A percentile compares a stretch with the other conserved stretches of the same genome.
These are phyloP conservation scores for Chernovozyma sophiae-reginae DNA, from an alignment of 1,139 yeast genomes.

Conservation along the genomic window DNA sequence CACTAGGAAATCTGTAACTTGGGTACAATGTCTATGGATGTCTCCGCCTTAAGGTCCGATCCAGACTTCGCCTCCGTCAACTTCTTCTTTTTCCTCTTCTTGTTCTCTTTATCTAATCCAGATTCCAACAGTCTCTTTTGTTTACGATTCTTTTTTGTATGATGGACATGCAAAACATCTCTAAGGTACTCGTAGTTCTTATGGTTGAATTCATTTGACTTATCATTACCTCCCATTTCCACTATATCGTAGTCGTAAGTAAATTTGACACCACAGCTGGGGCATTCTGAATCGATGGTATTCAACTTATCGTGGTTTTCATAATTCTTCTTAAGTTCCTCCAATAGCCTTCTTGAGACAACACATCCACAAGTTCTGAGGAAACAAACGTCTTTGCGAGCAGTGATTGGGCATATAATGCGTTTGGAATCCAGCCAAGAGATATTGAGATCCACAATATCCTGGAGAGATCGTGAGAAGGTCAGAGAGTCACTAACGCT, in stretches of 20 bases:
- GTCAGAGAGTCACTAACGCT: too few relatives aligned
- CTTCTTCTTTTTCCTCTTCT: constrained; percentile 1
- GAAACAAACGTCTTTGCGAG: constrained; percentile 21
- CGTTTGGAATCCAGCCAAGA: constrained; percentile 22
- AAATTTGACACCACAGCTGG: constrained; percentile 27
- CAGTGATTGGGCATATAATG: constrained; percentile 53
- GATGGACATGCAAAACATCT: constrained; percentile 31
- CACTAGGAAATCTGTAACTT: too few relatives aligned
- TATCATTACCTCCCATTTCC: constrained; percentile 20
- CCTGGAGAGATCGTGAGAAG: constrained; percentile 17
- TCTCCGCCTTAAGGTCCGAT: too few relatives aligned
- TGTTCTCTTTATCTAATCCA: background rate
- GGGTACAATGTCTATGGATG: too few relatives aligned
- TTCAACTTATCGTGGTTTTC: background rate
- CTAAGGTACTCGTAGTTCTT: constrained; percentile 31
- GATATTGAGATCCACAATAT: constrained; percentile 25
- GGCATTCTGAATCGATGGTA: constrained; percentile 19
- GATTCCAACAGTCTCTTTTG: constrained; percentile 12
- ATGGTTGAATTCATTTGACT: constrained; percentile 29
- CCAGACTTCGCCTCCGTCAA: background rate
- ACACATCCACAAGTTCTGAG: constrained; percentile 43
- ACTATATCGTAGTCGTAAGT: constrained; percentile 29
- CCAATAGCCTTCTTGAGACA: constrained; percentile 21
- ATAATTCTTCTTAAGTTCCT: constrained; percentile 11
- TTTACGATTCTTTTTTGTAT: constrained; percentile 40